Evolutionary conservation across 202 grass and related monocot species (phyloP).

Genomic region (Sporobolus alterniflorus): DNA sequence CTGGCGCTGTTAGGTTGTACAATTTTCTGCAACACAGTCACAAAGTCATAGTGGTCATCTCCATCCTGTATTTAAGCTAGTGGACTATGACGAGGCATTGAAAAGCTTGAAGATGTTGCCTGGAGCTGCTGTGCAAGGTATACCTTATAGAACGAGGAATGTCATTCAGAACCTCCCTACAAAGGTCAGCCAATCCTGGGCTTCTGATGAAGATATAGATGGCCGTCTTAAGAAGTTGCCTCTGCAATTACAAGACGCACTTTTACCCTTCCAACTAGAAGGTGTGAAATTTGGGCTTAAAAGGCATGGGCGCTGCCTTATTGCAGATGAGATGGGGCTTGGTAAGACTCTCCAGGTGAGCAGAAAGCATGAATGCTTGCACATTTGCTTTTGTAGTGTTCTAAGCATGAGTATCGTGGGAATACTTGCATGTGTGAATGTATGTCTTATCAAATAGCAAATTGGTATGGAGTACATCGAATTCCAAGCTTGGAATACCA

Average conservation of each 20-base stretch:
- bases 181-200: constrained; percentile 29
- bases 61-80: constrained; percentile 77
- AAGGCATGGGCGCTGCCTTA: constrained; percentile 80
- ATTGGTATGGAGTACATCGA: not conserved
- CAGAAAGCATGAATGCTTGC: constrained; percentile 6
- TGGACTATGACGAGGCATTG: constrained; percentile 60
- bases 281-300: constrained; percentile 82
- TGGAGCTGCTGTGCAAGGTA: constrained; percentile 60
- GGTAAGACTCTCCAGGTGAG: constrained; percentile 95
- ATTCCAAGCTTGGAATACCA: not conserved
- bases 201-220: constrained; percentile 73
- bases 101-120: constrained; percentile 81
- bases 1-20: constrained; percentile 60
- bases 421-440: not conserved
- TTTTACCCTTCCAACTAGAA: constrained; percentile 94
- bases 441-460: constrained; percentile 4
- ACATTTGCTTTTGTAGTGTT: constrained; percentile 5
- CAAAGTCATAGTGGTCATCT: constrained; percentile 66
- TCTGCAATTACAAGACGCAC: constrained; percentile 49
- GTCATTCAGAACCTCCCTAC: constrained; percentile 58
- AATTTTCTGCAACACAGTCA: constrained; percentile 51
- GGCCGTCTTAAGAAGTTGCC: constrained; percentile 74
- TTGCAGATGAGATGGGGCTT: constrained; percentile 99
- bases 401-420: not conserved
- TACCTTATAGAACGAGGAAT: constrained; percentile 67